Conservation (phyloP, 805 yeast species). For the Cyberlindnera bimundalis region DNA sequence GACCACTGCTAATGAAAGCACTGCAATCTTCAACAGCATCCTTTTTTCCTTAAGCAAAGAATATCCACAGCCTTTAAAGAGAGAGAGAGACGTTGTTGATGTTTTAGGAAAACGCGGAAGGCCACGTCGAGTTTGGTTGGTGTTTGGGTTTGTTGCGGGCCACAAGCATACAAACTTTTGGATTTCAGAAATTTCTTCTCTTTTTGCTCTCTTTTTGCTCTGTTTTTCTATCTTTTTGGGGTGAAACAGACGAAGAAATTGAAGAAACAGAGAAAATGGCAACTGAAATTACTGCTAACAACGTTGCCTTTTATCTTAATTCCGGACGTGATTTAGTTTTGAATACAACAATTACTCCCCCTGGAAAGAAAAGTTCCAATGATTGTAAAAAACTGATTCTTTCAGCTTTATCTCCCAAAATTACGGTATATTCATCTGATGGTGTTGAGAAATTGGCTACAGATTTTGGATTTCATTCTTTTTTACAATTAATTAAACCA, state of each 20-base stretch:
- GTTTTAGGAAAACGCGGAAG: too few species aligned
- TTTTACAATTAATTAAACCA: conserved; percentile 48
- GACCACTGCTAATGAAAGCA: conserved; percentile 7
- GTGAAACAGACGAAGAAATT: not conserved
- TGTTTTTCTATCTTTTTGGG: too few species aligned
- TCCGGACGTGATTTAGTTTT: conserved; percentile 18
- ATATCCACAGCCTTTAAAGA: too few species aligned
- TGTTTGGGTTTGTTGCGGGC: too few species aligned
- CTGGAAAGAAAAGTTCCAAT: conserved; percentile 23
- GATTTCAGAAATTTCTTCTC: too few species aligned
- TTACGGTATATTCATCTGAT: conserved; percentile 46
- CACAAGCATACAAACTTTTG: too few species aligned
- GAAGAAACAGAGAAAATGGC: conserved; percentile 15
- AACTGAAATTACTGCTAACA: conserved; percentile 14
- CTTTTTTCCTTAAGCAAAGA: too few species aligned
- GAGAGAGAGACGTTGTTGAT: too few species aligned
- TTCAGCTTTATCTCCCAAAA: conserved; percentile 49
- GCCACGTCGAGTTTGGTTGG: too few species aligned
- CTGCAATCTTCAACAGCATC: conserved; percentile 4
- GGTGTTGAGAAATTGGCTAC: conserved; percentile 44
- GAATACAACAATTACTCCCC: too few species aligned
- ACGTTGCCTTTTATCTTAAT: conserved; percentile 19
- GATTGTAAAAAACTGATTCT: conserved; percentile 27
- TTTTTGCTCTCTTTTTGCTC: too few species aligned
- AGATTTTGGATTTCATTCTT: conserved; percentile 37